Evolutionary conservation across 2,329 filamentous ascomycete species (phyloP).

Genomic region (Penicillium rolfsii): DNA sequence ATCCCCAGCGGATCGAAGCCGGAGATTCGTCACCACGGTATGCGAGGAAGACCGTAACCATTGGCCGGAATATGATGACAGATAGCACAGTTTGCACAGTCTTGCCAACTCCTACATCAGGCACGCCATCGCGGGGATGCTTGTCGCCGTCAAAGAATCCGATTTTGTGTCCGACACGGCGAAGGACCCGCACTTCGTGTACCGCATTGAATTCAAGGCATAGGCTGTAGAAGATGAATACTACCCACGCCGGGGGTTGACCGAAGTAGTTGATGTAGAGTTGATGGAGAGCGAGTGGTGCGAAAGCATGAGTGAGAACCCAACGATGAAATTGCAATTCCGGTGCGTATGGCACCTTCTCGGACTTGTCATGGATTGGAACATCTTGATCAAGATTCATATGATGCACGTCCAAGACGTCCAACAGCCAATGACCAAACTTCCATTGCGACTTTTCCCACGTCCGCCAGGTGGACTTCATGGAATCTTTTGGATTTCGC

Average conservation of each 20-base stretch:
- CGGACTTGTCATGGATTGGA: background rate
- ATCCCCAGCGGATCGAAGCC: slow-evolving; percentile 33
- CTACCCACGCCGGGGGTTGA: slow-evolving; percentile 34
- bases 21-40: slow-evolving; percentile 25
- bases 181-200: slow-evolving; percentile 44
- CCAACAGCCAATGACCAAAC: slow-evolving; percentile 37
- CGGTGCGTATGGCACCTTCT: background rate
- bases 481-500: slow-evolving; percentile 40
- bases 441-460: slow-evolving; percentile 38
- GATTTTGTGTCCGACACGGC: slow-evolving; percentile 42
- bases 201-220: slow-evolving; percentile 47
- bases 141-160: slow-evolving; percentile 52
- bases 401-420: slow-evolving; percentile 36
- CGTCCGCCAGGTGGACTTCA: slow-evolving; percentile 47
- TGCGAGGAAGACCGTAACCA: background rate
- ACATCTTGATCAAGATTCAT: slow-evolving; percentile 29
- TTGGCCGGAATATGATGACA: background rate
- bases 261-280: slow-evolving; percentile 35
- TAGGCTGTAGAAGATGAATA: slow-evolving; percentile 44
- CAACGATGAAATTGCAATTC: slow-evolving; percentile 26
- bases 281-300: slow-evolving; percentile 46
- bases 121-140: slow-evolving; percentile 49
- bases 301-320: slow-evolving; percentile 44
- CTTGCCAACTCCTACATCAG: slow-evolving; percentile 42
- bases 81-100: slow-evolving; percentile 11